These are phyloP conservation scores for Capsicum rhomboideum DNA, from an alignment of 257 asterid species.

Conservation along the genomic window DNA sequence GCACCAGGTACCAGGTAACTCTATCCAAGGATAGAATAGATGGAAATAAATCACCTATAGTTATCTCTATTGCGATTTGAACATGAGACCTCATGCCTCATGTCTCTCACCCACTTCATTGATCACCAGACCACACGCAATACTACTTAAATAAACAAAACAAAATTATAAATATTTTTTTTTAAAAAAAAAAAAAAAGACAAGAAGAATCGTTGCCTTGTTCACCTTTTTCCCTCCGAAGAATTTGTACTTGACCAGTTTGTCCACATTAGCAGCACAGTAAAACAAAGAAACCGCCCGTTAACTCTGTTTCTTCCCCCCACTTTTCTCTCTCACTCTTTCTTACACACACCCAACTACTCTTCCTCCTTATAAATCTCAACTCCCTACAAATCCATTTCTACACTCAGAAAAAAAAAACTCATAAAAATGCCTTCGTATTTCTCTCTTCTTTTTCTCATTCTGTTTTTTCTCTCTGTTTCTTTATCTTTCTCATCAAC, in stretches of 20 bases:
- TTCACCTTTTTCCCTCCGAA: background rate
- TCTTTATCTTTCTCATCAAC: background rate
- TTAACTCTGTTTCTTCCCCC: background rate
- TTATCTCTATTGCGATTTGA: too few relatives aligned
- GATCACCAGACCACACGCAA: too few relatives aligned
- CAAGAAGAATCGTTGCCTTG: background rate
- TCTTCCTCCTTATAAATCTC: background rate
- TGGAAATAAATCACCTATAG: too few relatives aligned
- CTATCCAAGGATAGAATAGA: too few relatives aligned
- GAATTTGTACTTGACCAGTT: background rate
- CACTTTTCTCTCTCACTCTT: background rate
- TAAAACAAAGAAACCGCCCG: background rate
- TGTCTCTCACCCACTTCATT: too few relatives aligned
- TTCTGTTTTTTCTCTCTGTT: background rate
- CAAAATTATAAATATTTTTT: too few relatives aligned
- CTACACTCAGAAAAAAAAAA: background rate
- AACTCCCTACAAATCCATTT: background rate
- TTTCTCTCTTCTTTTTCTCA: conserved; percentile 3
- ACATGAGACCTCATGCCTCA: too few relatives aligned
- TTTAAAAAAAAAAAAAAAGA: background rate
- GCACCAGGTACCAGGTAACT: too few relatives aligned
- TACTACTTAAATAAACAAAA: too few relatives aligned
- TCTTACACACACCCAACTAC: background rate
- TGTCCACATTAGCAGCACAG: background rate
- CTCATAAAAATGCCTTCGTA: background rate